Percentiles rank a stretch among this genome's conserved stretches.
Evolutionary conservation across 768 basidiomycete genomes (phyloP).

Genomic region (Mycena rosella): DNA sequence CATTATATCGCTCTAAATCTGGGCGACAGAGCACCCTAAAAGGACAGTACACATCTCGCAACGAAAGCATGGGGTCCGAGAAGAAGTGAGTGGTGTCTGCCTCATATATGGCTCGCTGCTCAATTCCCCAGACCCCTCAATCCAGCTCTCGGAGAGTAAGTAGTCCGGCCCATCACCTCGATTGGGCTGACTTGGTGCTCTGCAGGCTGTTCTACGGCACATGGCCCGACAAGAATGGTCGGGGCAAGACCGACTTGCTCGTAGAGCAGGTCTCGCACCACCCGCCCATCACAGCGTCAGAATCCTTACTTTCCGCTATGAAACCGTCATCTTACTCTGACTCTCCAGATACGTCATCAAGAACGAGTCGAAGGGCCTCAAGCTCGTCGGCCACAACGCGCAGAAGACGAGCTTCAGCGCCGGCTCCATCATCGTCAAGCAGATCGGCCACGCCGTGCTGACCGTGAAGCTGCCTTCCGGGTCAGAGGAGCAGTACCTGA

Average conservation of each 20-base stretch:
- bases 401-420: conserved; percentile 95
- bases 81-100: conserved; percentile 82
- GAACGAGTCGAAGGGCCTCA: conserved; percentile 82
- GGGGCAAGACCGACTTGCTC: conserved; percentile 85
- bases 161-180: conserved; percentile 35
- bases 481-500: conserved; percentile 72
- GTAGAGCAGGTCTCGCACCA: conserved; percentile 96
- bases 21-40: conserved; percentile 83
- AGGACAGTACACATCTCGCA: conserved; percentile 94
- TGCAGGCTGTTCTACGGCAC: conserved; percentile 85
- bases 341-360: conserved; percentile 90
- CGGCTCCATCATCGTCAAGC: conserved; percentile 88
- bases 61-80: conserved; percentile 96
- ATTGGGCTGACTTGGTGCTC: conserved; percentile 2
- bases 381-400: conserved; percentile 88
- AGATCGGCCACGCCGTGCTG: conserved; percentile 93
- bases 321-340: conserved; percentile 65
- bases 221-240: conserved; percentile 83
- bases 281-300: neutral
- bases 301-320: neutral
- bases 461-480: conserved; percentile 73
- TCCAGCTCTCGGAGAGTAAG: conserved; percentile 93
- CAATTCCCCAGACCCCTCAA: conserved; percentile 81
- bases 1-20: neutral
- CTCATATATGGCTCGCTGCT: neutral